These are phyloP conservation scores for Phytophthora meadii DNA, from an alignment of 352 stramenopile genomes.

Conservation along the genomic window DNA sequence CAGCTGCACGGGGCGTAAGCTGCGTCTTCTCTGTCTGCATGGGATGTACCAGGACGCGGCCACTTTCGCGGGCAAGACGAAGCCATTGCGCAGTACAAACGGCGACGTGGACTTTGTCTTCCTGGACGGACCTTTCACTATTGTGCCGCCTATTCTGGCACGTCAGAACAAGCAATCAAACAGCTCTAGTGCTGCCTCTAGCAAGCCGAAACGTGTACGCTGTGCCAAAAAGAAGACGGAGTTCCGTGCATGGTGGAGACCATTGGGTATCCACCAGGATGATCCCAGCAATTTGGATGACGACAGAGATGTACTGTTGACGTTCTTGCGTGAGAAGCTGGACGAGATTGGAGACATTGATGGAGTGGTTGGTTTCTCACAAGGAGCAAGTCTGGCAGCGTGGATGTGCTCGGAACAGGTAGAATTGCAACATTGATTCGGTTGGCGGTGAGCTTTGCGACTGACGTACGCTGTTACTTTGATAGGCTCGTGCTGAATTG, in stretches of 20 bases:
- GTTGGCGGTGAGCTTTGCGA: not conserved
- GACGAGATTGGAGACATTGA: slow-evolving; percentile 68
- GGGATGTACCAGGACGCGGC: slow-evolving; percentile 87
- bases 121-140: slow-evolving; percentile 74
- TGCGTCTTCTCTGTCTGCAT: slow-evolving; percentile 83
- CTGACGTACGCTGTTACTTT: slow-evolving; percentile 8
- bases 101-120: slow-evolving; percentile 70
- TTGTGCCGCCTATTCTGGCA: slow-evolving; percentile 73
- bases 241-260: slow-evolving; percentile 84
- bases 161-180: slow-evolving; percentile 44
- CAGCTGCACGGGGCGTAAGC: slow-evolving; percentile 36
- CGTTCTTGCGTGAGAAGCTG: slow-evolving; percentile 66
- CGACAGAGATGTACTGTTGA: slow-evolving; percentile 62
- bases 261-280: slow-evolving; percentile 53
- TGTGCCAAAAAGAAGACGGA: slow-evolving; percentile 63
- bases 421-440: not conserved
- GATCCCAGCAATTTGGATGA: slow-evolving; percentile 55
- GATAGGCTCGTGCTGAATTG: slow-evolving; percentile 58
- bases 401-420: slow-evolving; percentile 84
- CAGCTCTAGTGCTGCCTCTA: slow-evolving; percentile 5
- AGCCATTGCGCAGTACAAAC: slow-evolving; percentile 49
- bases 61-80: slow-evolving; percentile 75
- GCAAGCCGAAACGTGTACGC: slow-evolving; percentile 40
- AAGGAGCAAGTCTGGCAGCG: slow-evolving; percentile 78
- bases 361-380: slow-evolving; percentile 84